phyloP scores from a whole-genome alignment of 805 yeast genomes.

The Soucietia sequanensis region DNA sequence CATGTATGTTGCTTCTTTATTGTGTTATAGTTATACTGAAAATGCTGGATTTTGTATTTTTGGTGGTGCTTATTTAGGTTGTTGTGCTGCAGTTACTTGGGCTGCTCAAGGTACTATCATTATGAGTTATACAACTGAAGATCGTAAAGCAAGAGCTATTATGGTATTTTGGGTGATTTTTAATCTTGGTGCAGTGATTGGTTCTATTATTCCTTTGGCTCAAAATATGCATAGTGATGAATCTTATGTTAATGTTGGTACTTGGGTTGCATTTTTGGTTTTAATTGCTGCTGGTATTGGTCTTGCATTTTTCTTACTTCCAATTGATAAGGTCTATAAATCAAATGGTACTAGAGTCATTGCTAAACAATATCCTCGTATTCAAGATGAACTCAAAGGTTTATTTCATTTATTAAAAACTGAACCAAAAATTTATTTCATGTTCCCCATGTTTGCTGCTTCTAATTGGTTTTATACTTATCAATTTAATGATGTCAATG shows the following conservation, averaged over 20 bases:
- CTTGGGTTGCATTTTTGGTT: slow-evolving; percentile 53
- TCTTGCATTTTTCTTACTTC: slow-evolving; percentile 47
- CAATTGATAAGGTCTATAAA: slow-evolving; percentile 48
- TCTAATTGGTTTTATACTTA: slow-evolving; percentile 69
- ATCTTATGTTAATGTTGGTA: slow-evolving; percentile 44
- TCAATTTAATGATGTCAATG: slow-evolving; percentile 59
- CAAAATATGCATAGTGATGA: slow-evolving; percentile 43
- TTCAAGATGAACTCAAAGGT: slow-evolving; percentile 44
- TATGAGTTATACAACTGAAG: slow-evolving; percentile 57
- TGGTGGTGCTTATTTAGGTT: slow-evolving; percentile 57
- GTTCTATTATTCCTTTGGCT: slow-evolving; percentile 56
- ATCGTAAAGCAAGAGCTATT: slow-evolving; percentile 50
- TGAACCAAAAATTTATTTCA: slow-evolving; percentile 45
- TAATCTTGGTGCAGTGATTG: slow-evolving; percentile 62
- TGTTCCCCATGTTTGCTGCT: slow-evolving; percentile 62
- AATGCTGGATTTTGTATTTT: slow-evolving; percentile 53
- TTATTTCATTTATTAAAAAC: slow-evolving; percentile 34
- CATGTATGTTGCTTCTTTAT: slow-evolving; percentile 51
- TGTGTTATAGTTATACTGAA: slow-evolving; percentile 44
- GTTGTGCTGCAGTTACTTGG: slow-evolving; percentile 57
- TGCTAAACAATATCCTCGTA: slow-evolving; percentile 43
- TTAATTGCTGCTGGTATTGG: slow-evolving; percentile 48
- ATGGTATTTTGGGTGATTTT: slow-evolving; percentile 61
- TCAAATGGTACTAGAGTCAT: slow-evolving; percentile 50
- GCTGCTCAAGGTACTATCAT: slow-evolving; percentile 58